phyloP scores from a whole-genome alignment of 768 basidiomycete species.

The Multifurca ochricompacta region DNA sequence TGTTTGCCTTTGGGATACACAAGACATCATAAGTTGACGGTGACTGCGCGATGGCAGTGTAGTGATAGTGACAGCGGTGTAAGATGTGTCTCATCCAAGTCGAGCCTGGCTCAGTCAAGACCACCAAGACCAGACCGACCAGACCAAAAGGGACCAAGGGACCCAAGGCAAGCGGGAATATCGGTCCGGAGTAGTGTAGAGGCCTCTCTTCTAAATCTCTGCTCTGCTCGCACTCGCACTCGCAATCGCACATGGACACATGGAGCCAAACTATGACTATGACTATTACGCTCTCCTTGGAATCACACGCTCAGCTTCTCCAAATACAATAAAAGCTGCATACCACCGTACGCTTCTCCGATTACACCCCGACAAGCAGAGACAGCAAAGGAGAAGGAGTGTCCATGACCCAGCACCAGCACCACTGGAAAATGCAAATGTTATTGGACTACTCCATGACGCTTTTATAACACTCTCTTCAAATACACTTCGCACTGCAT shows the following conservation, averaged over 20 bases:
- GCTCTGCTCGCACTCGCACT: too few species aligned
- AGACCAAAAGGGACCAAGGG: too few species aligned
- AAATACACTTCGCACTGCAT: slow-evolving; percentile 38
- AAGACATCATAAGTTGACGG: background rate
- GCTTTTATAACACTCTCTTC: slow-evolving; percentile 60
- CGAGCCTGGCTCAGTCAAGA: too few species aligned
- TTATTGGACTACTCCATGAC: slow-evolving; percentile 53
- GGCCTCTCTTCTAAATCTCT: too few species aligned
- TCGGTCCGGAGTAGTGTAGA: too few species aligned
- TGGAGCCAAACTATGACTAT: too few species aligned
- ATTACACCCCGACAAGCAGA: slow-evolving; percentile 56
- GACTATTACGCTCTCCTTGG: slow-evolving; percentile 59
- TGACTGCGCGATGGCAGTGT: background rate
- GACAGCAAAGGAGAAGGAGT: too few species aligned
- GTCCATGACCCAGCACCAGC: background rate
- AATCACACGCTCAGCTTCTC: slow-evolving; percentile 41
- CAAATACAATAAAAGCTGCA: slow-evolving; percentile 54
- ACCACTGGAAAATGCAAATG: slow-evolving; percentile 20
- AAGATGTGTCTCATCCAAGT: too few species aligned
- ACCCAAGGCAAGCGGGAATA: too few species aligned
- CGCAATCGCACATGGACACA: too few species aligned
- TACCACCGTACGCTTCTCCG: slow-evolving; percentile 61
- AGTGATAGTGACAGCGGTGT: background rate
- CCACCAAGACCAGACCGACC: too few species aligned
- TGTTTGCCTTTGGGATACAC: slow-evolving; percentile 39